Base-by-base conservation (phyloP, 2,329 filamentous ascomycete species). In the Xylaria sp. region DNA sequence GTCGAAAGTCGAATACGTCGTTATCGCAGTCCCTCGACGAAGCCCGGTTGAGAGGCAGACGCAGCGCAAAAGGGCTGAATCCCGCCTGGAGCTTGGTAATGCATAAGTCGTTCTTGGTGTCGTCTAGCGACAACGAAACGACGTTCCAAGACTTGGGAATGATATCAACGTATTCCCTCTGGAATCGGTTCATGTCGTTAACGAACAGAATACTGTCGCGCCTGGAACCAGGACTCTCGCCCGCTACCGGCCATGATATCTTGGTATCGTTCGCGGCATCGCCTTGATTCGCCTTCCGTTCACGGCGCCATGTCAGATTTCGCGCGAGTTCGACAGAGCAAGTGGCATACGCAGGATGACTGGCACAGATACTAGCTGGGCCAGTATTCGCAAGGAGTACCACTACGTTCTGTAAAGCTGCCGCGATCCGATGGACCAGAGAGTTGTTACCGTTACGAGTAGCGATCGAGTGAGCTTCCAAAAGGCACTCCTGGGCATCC, bases 141-240 rank as follows among this genome's bases (percentile, higher is more conserved):
- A 92, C 89, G 52, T 86, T 91, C 94, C 94, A 99, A 5, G 82
- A 79, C 46, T 79, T 76, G 0, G 94, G 95, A 4, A 99, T 85
- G 54, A 93, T 88, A 69, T 97, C 90, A 54, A 97, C 81, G 67
- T 92, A 96, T 51, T 92, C 84, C 63, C 82, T 80, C 71, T 93
- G 89, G 68, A 96, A 95, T 30, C 80, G 79, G 49, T 78, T 74
- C 68, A 86, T 80, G 63, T 87, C 80, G 8, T 78, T 74, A 3
- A 77, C 73, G 58, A 78, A 71, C 1, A 76, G 78, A 16, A 83
- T 71, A 62, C 80, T 83, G 1, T 70, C 70, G 23, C 76, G 76
- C 49, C 75, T 73, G 4, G 68, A 55, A 30, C 72, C 69, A 5
- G 65, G 54, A 9, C 66, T 65, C 4, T 67, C 69, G 1, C 74